phyloP scores from a whole-genome alignment of 2,329 filamentous ascomycete species.

The Chaetomium strumarium region DNA sequence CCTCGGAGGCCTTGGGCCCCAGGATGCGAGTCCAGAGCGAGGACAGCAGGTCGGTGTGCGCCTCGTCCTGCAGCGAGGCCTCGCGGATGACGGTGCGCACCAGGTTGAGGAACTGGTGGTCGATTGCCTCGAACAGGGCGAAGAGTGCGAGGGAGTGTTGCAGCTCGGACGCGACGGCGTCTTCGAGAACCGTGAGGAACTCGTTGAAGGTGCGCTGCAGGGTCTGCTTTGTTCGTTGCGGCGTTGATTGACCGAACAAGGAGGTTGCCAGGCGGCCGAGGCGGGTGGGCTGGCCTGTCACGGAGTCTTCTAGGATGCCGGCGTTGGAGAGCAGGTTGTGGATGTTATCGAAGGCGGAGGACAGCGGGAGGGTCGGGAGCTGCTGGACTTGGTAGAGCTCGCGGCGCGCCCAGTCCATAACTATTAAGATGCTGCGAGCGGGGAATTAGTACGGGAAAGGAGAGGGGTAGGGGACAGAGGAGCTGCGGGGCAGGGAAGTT shows the following conservation, averaged over 20 bases:
- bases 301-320: constrained; percentile 51
- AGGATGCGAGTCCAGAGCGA: constrained; percentile 82
- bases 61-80: constrained; percentile 70
- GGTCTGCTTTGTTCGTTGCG: constrained; percentile 73
- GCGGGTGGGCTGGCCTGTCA: constrained; percentile 54
- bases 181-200: constrained; percentile 80
- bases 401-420: constrained; percentile 93
- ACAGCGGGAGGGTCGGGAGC: constrained; percentile 56
- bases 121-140: constrained; percentile 84
- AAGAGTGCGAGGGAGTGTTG: constrained; percentile 76
- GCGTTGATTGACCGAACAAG: constrained; percentile 72
- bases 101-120: constrained; percentile 83
- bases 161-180: constrained; percentile 79
- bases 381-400: constrained; percentile 68
- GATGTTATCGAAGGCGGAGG: constrained; percentile 73
- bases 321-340: constrained; percentile 67
- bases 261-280: constrained; percentile 64
- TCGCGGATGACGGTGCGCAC: constrained; percentile 81
- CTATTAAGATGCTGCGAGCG: constrained; percentile 65
- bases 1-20: constrained; percentile 63
- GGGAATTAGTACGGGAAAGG: background rate
- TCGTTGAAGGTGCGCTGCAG: constrained; percentile 84
- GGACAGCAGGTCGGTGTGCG: constrained; percentile 74
- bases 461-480: background rate
- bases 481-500: constrained; percentile 27